Evolutionary conservation across 2,329 filamentous ascomycete genomes (phyloP).

Genomic region (Penicillium sp.): DNA sequence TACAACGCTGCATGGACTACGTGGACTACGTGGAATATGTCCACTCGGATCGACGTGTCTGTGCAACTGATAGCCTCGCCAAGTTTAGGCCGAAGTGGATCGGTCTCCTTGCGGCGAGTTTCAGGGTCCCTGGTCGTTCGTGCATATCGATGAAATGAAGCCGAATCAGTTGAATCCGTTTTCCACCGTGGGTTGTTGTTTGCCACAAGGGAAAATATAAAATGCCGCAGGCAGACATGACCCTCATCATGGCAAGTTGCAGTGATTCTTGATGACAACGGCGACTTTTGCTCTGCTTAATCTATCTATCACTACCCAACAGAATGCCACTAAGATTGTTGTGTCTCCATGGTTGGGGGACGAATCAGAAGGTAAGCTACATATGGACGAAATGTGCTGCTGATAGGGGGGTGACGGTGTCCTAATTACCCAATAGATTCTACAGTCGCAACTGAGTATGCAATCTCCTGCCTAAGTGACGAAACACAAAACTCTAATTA

Average conservation of each 20-base stretch:
- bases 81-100: not conserved
- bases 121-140: not conserved
- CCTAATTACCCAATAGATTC: conserved; percentile 22
- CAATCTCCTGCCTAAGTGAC: not conserved
- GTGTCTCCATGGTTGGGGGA: conserved; percentile 37
- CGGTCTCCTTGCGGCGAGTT: conserved; percentile 1
- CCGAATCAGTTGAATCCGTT: not conserved
- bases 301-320: not conserved
- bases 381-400: not conserved
- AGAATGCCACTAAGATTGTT: conserved; percentile 31
- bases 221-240: not conserved
- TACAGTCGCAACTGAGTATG: conserved; percentile 30
- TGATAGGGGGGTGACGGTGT: not conserved
- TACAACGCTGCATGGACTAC: not conserved
- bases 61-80: not conserved
- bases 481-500: conserved; percentile 1
- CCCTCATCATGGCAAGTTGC: not conserved
- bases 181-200: not conserved
- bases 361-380: conserved; percentile 27
- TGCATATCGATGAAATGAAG: not conserved
- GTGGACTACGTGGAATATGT: not conserved
- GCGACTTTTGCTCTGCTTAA: not conserved
- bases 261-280: not conserved
- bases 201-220: not conserved
- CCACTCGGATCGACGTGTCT: not conserved